Conservation (phyloP, 176 grass and related monocot species). For the Bothriochloa decipiens region DNA sequence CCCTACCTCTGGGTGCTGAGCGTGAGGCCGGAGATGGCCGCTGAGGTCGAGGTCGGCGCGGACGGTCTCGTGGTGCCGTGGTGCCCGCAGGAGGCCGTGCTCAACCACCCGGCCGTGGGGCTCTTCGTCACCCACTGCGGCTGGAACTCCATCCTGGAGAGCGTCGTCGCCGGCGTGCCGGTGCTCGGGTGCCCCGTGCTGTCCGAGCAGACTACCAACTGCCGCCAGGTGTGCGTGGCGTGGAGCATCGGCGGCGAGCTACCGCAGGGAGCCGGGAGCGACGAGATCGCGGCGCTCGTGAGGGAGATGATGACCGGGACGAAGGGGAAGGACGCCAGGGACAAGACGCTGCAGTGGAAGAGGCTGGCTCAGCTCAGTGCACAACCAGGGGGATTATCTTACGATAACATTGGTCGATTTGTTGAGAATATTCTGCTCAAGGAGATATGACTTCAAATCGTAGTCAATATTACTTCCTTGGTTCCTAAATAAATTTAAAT, state of each 20-base stretch:
- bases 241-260: constrained; percentile 45
- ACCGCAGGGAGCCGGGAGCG: background rate
- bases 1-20: constrained; percentile 50
- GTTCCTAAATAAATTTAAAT: too few relatives aligned
- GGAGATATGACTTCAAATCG: background rate
- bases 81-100: constrained; percentile 45
- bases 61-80: constrained; percentile 47
- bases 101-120: constrained; percentile 47
- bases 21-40: background rate
- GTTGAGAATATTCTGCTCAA: background rate
- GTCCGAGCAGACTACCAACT: constrained; percentile 44
- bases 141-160: constrained; percentile 52
- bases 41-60: constrained; percentile 29
- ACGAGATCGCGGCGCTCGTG: constrained; percentile 28
- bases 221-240: constrained; percentile 21
- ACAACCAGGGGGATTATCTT: background rate
- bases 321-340: constrained; percentile 19
- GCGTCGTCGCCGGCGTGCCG: constrained; percentile 31
- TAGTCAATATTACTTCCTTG: too few relatives aligned
- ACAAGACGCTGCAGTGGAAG: background rate
- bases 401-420: background rate
- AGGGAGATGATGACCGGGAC: constrained; percentile 48
- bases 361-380: background rate
- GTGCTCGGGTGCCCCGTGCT: constrained; percentile 10
- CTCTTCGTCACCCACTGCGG: constrained; percentile 74